Conservation (phyloP, 495 filamentous ascomycete species). For the Annulohypoxylon maeteangense region DNA sequence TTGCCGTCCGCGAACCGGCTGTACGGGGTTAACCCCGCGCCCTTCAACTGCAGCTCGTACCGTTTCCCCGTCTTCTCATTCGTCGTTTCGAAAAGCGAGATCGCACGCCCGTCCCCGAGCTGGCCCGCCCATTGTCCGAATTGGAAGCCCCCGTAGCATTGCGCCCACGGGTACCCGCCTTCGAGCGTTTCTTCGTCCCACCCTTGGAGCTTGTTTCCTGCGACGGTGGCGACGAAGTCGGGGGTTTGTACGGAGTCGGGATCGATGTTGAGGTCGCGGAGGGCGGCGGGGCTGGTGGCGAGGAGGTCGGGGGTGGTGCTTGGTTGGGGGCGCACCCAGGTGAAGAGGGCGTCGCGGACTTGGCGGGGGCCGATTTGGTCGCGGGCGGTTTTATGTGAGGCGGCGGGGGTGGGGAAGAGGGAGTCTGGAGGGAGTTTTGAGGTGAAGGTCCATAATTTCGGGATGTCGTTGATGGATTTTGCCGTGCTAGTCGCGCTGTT, state of each 20-base stretch:
- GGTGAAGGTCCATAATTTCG: constrained; percentile 88
- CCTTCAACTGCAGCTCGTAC: constrained; percentile 94
- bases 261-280: constrained; percentile 80
- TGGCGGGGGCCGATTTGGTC: constrained; percentile 79
- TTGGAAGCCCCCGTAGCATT: constrained; percentile 93
- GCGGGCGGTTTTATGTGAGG: constrained; percentile 81
- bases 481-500: constrained; percentile 32
- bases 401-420: constrained; percentile 79
- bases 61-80: constrained; percentile 76
- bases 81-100: constrained; percentile 89
- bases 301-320: constrained; percentile 79
- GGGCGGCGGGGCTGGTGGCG: constrained; percentile 76
- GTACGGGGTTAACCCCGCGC: constrained; percentile 92
- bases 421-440: constrained; percentile 80
- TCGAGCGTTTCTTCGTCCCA: constrained; percentile 68
- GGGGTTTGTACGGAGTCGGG: constrained; percentile 71
- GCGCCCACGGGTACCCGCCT: constrained; percentile 92
- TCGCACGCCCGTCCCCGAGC: constrained; percentile 93
- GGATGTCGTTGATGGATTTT: constrained; percentile 72
- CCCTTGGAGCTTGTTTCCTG: constrained; percentile 80
- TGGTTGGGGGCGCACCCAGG: constrained; percentile 84
- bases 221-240: constrained; percentile 80
- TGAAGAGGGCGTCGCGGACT: constrained; percentile 88
- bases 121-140: constrained; percentile 95
- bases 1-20: constrained; percentile 98